phyloP scores from a whole-genome alignment of 2,329 filamentous ascomycete genomes.

The Apiospora arundinis region DNA sequence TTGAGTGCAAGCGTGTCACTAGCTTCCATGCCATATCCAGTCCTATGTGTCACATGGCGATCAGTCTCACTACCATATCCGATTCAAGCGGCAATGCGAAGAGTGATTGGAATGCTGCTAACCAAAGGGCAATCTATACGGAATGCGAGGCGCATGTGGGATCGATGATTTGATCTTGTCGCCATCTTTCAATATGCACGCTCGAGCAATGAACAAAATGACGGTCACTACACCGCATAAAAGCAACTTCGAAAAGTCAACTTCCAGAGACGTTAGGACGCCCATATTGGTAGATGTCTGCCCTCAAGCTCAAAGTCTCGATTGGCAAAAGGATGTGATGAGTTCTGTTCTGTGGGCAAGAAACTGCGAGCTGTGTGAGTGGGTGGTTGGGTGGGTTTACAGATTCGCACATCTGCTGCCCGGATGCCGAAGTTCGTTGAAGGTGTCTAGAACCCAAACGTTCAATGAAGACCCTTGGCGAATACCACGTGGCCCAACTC shows the following conservation, averaged over 20 bases:
- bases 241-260: conserved; percentile 1
- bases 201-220: neutral
- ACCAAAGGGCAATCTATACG: conserved; percentile 9
- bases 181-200: neutral
- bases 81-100: neutral
- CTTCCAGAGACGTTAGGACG: conserved; percentile 7
- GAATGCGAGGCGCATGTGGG: conserved; percentile 17
- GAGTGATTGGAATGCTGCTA: neutral
- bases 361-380: neutral
- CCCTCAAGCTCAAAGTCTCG: neutral
- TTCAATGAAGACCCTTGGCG: neutral
- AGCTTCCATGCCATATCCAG: conserved; percentile 18
- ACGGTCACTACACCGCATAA: neutral
- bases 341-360: neutral
- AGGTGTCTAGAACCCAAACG: neutral
- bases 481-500: neutral
- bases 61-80: conserved; percentile 7
- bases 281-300: neutral
- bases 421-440: neutral
- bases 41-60: neutral
- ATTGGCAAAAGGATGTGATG: neutral
- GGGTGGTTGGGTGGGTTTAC: conserved; percentile 12
- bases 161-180: neutral
- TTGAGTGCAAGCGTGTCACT: neutral
- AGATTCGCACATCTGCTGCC: neutral